phyloP scores from a whole-genome alignment of 2,329 filamentous ascomycete species.

The Aspergillus versicolor region DNA sequence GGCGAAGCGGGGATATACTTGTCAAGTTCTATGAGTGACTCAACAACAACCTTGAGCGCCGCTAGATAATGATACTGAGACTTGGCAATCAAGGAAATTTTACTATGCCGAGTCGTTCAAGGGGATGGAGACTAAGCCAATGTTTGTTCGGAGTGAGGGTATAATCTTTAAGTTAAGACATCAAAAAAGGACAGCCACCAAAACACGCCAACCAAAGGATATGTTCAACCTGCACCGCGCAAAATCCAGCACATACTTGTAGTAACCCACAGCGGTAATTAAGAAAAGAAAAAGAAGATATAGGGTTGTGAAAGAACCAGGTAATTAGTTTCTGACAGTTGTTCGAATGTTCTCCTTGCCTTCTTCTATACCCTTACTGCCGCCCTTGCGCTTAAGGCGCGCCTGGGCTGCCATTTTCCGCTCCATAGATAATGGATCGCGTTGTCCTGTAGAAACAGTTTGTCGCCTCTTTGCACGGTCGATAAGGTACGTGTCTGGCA shows the following conservation, averaged over 20 bases:
- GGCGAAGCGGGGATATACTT: too few relatives aligned
- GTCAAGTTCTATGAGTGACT: background rate
- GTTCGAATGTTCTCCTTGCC: slow-evolving; percentile 35
- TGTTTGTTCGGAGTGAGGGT: background rate
- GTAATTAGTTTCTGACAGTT: slow-evolving; percentile 8
- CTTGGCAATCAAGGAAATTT: background rate
- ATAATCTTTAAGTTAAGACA: background rate
- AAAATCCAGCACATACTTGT: background rate
- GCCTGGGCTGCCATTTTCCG: slow-evolving; percentile 35
- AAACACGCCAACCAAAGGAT: background rate
- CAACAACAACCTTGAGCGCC: background rate
- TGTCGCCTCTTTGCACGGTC: slow-evolving; percentile 24
- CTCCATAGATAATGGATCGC: slow-evolving; percentile 31
- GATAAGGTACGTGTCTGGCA: slow-evolving; percentile 16
- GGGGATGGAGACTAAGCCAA: background rate
- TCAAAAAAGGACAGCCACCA: background rate
- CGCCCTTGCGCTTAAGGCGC: slow-evolving; percentile 33
- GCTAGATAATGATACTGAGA: too few relatives aligned
- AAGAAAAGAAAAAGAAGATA: background rate
- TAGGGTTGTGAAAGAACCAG: background rate
- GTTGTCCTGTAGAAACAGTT: slow-evolving; percentile 21
- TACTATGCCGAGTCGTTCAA: background rate
- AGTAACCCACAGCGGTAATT: background rate
- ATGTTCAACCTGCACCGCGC: background rate
- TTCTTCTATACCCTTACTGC: slow-evolving; percentile 25